A percentile compares a stretch with the other conserved stretches of the same genome.
These are phyloP conservation scores for Cantharellus anzutake DNA, from an alignment of 768 basidiomycete genomes.

Conservation along the genomic window DNA sequence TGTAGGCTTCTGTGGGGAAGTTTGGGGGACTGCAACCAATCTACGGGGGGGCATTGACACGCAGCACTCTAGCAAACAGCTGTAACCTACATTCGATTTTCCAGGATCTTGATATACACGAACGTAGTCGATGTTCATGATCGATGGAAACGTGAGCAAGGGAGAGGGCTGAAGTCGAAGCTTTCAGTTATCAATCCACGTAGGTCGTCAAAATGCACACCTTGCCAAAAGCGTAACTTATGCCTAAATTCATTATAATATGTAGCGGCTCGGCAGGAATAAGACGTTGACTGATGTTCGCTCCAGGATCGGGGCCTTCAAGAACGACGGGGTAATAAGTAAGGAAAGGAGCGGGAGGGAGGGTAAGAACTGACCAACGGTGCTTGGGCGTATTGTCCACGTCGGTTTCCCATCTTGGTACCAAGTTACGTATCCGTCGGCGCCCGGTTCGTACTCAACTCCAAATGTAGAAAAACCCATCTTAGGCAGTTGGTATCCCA, in stretches of 20 bases:
- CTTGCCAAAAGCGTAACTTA: slow-evolving; percentile 16
- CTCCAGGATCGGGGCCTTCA: slow-evolving; percentile 26
- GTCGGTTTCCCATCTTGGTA: slow-evolving; percentile 36
- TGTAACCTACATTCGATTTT: slow-evolving; percentile 30
- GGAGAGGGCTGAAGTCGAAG: neutral
- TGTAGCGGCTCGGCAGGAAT: slow-evolving; percentile 89
- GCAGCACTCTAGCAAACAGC: neutral
- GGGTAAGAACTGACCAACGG: slow-evolving; percentile 32
- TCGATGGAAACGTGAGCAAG: slow-evolving; percentile 52
- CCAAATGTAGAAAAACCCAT: slow-evolving; percentile 50
- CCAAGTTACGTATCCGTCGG: slow-evolving; percentile 62
- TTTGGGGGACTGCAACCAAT: slow-evolving; percentile 69
- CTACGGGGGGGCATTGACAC: slow-evolving; percentile 1
- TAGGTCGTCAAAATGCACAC: neutral
- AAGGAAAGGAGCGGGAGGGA: slow-evolving; percentile 38
- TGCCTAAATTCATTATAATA: slow-evolving; percentile 66
- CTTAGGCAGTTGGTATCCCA: slow-evolving; percentile 45
- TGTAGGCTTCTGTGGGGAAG: slow-evolving; percentile 70
- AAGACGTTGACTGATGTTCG: slow-evolving; percentile 36
- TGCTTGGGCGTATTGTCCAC: slow-evolving; percentile 51
- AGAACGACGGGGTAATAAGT: slow-evolving; percentile 61
- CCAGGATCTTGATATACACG: slow-evolving; percentile 74
- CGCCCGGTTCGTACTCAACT: slow-evolving; percentile 38
- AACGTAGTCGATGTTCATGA: slow-evolving; percentile 75
- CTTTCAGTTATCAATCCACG: too few species aligned